A percentile compares a stretch with the other conserved stretches of the same genome.
Evolutionary conservation across 2,329 filamentous ascomycete species (phyloP).

Genomic region (Thielaviopsis ethacetica): DNA sequence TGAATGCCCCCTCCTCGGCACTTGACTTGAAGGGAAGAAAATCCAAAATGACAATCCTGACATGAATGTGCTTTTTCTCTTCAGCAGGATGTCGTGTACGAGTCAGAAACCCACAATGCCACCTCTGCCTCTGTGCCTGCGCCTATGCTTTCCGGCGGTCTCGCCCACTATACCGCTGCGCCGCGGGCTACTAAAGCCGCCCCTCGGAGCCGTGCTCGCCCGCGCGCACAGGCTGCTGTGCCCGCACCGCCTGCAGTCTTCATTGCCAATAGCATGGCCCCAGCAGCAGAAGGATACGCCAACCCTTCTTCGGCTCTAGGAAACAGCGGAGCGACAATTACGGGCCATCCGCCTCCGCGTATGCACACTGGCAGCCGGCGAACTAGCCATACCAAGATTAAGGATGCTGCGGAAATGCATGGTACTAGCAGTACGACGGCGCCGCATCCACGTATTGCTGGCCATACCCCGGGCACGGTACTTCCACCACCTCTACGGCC

Average conservation of each 20-base stretch:
- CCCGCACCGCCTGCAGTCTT: background rate
- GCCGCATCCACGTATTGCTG: conserved; percentile 1
- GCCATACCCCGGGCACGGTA: conserved; percentile 2
- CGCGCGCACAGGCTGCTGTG: background rate
- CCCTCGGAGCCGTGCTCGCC: no score
- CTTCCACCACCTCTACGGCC: conserved; percentile 7
- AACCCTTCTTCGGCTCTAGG: background rate
- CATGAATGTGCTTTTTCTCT: background rate
- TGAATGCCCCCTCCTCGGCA: conserved; percentile 1
- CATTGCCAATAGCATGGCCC: background rate
- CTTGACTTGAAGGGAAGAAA: background rate
- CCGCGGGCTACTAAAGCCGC: background rate
- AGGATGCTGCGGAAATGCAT: background rate
- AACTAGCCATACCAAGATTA: conserved; percentile 5
- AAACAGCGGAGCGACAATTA: background rate
- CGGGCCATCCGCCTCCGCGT: background rate
- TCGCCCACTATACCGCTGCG: background rate
- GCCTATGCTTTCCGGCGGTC: background rate
- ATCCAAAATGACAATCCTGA: conserved; percentile 5
- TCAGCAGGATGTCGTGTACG: conserved; percentile 8
- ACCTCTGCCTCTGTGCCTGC: background rate
- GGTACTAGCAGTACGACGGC: background rate
- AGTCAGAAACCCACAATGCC: conserved; percentile 1
- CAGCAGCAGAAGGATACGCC: background rate
- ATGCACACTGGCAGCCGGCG: background rate